These are phyloP conservation scores for Cunninghamia lanceolata DNA, from an alignment of 75 land plant genomes.

Conservation along the genomic window DNA sequence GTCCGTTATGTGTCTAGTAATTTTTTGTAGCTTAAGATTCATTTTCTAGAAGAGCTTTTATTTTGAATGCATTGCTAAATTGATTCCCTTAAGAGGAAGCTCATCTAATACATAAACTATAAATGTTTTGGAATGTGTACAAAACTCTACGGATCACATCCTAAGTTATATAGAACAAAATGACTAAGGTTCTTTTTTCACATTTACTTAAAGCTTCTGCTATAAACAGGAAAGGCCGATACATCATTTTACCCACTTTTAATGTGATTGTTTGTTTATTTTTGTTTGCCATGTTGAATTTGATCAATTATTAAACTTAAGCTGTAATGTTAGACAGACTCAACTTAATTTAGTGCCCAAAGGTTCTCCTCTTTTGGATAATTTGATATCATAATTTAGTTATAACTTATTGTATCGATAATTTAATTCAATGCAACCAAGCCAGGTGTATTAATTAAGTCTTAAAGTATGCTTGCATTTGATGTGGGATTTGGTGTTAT, in stretches of 20 bases:
- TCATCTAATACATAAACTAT: background rate
- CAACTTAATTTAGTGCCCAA: background rate
- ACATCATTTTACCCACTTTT: background rate
- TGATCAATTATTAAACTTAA: background rate
- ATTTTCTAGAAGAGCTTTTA: background rate
- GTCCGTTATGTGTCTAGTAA: background rate
- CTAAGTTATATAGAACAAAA: background rate
- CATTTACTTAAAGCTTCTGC: background rate
- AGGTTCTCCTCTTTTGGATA: background rate
- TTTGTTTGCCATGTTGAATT: background rate
- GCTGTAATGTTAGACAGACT: background rate
- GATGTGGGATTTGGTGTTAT: background rate
- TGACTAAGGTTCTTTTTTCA: background rate
- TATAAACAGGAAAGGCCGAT: background rate
- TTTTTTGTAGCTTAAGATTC: background rate
- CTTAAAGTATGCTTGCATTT: background rate
- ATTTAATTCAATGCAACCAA: background rate
- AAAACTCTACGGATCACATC: background rate
- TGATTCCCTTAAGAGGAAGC: background rate
- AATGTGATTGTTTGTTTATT: background rate
- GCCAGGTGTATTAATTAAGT: background rate
- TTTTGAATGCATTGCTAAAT: background rate
- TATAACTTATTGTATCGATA: background rate
- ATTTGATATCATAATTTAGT: background rate
- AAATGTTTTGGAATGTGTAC: background rate